phyloP scores from a whole-genome alignment of 768 basidiomycete species.

The Phylloporus sp. region DNA sequence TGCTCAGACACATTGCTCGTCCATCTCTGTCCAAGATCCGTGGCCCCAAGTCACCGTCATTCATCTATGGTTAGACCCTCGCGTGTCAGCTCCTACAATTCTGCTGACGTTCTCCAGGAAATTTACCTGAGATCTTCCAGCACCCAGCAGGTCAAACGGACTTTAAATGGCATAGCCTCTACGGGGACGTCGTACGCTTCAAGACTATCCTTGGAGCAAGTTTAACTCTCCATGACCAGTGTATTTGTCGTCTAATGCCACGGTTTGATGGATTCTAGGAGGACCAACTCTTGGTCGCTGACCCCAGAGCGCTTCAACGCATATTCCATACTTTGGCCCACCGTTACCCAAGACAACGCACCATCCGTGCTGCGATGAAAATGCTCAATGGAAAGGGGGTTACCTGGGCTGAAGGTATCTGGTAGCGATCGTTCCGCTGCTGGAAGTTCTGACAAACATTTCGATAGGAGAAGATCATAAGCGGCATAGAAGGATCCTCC shows the following conservation, averaged over 20 bases:
- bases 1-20: neutral
- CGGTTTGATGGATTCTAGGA: constrained; percentile 30
- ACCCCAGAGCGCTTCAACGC: constrained; percentile 42
- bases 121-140: constrained; percentile 29
- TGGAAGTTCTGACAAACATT: constrained; percentile 10
- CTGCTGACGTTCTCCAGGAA: constrained; percentile 21
- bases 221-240: neutral
- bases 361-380: constrained; percentile 17
- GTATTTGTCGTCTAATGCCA: constrained; percentile 2
- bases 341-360: constrained; percentile 36
- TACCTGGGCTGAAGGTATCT: constrained; percentile 39
- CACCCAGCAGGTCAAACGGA: constrained; percentile 23
- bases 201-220: constrained; percentile 27
- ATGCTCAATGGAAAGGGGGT: constrained; percentile 34
- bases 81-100: constrained; percentile 12
- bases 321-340: constrained; percentile 39
- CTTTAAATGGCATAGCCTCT: constrained; percentile 29
- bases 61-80: constrained; percentile 11
- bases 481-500: constrained; percentile 51
- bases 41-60: constrained; percentile 22
- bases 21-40: constrained; percentile 14
- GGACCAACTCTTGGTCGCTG: constrained; percentile 43
- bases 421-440: neutral
- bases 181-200: constrained; percentile 29
- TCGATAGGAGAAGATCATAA: constrained; percentile 41